These are phyloP conservation scores for Verticillium tricorpus DNA, from an alignment of 2,329 filamentous ascomycete genomes.

Conservation along the genomic window DNA sequence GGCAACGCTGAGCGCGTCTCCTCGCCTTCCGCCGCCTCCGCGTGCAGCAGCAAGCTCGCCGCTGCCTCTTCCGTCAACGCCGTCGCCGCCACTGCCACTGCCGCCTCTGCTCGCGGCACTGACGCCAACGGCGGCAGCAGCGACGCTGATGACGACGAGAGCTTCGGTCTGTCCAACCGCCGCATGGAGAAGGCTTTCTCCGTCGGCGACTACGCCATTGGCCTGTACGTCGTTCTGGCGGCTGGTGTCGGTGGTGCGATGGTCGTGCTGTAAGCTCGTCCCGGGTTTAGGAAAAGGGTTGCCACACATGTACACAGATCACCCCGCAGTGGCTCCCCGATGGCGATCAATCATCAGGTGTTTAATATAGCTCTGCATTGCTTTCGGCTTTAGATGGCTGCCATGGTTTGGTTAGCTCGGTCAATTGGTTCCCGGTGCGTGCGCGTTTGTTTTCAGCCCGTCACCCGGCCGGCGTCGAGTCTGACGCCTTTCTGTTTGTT, in stretches of 20 bases:
- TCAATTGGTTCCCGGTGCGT: not conserved
- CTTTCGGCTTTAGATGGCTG: not conserved
- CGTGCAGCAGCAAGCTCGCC: constrained; percentile 55
- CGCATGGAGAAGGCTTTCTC: constrained; percentile 34
- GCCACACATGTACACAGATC: not conserved
- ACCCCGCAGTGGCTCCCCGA: not conserved
- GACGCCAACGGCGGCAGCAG: constrained; percentile 13
- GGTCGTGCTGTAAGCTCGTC: constrained; percentile 42
- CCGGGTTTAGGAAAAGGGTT: not conserved
- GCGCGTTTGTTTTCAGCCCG: not conserved
- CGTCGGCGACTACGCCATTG: constrained; percentile 43
- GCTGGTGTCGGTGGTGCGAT: constrained; percentile 48
- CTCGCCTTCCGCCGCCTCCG: constrained; percentile 37
- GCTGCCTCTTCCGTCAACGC: constrained; percentile 57
- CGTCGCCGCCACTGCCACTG: constrained; percentile 41
- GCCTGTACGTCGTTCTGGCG: constrained; percentile 48
- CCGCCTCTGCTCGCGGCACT: constrained; percentile 25
- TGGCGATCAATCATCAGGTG: not conserved
- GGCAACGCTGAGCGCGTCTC: constrained; percentile 58
- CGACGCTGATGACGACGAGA: constrained; percentile 20
- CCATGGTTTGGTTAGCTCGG: not conserved
- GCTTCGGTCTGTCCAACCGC: constrained; percentile 31
- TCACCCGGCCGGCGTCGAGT: not conserved
- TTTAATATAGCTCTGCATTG: constrained; percentile 1
- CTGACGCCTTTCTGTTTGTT: not conserved